Conservation (phyloP, 164 flowering plant species). For the Macadamia integrifolia region DNA sequence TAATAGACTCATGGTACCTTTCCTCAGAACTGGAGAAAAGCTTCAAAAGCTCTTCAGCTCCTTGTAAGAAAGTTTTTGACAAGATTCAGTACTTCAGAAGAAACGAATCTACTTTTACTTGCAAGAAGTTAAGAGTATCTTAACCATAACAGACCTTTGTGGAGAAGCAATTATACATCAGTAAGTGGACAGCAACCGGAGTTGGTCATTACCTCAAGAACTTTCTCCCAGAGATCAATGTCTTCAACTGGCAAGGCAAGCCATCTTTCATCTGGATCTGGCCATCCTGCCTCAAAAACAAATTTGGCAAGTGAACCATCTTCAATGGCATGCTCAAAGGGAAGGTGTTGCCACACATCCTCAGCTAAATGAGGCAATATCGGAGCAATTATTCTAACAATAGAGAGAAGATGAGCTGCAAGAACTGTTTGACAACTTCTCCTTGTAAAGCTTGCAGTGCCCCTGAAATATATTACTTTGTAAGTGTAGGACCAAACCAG, state of each 20-base stretch:
- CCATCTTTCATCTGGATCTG: slow-evolving; percentile 53
- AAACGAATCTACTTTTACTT: too few species aligned
- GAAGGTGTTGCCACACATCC: slow-evolving; percentile 94
- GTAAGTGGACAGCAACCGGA: background rate
- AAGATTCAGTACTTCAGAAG: too few species aligned
- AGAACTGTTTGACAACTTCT: slow-evolving; percentile 96
- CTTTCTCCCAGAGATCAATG: slow-evolving; percentile 57
- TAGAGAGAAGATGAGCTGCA: slow-evolving; percentile 76
- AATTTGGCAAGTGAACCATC: slow-evolving; percentile 68
- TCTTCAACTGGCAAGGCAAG: slow-evolving; percentile 60
- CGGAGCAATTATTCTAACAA: slow-evolving; percentile 76
- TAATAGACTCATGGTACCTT: too few species aligned
- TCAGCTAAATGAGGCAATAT: slow-evolving; percentile 94
- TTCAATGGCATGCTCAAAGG: slow-evolving; percentile 50
- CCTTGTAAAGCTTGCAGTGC: slow-evolving; percentile 66
- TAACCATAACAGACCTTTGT: too few species aligned
- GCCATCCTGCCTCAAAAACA: slow-evolving; percentile 91
- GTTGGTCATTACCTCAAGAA: slow-evolving; percentile 69
- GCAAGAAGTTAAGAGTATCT: too few species aligned
- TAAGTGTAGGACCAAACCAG: slow-evolving; percentile 3
- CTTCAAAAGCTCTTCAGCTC: too few species aligned
- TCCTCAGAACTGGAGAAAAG: too few species aligned
- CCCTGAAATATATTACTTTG: slow-evolving; percentile 40
- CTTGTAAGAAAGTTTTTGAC: too few species aligned
- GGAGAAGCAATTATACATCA: too few species aligned